Percentiles rank a stretch among this genome's conserved stretches.
phyloP scores from a whole-genome alignment of 192 early-diverging fungal species.

The Linnemannia hyalina region DNA sequence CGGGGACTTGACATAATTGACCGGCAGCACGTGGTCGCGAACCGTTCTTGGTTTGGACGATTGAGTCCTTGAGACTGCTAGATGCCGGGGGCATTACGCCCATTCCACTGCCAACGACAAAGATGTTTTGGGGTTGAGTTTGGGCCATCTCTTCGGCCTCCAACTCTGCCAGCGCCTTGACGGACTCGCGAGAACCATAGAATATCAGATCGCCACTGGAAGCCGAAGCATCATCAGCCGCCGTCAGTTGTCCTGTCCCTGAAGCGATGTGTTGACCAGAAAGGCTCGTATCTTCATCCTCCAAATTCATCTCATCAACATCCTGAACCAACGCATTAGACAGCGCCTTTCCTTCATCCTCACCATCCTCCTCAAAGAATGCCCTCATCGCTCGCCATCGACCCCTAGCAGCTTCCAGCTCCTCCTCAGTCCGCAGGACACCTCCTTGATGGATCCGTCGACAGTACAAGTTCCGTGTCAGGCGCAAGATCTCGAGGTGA shows the following conservation, averaged over 20 bases:
- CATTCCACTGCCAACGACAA: constrained; percentile 26
- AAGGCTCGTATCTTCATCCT: background rate
- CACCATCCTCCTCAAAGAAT: constrained; percentile 39
- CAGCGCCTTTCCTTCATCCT: constrained; percentile 16
- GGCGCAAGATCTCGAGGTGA: constrained; percentile 50
- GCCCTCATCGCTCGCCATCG: constrained; percentile 28
- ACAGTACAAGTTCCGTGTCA: constrained; percentile 55
- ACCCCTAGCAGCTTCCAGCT: constrained; percentile 17
- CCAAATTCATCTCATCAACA: constrained; percentile 44
- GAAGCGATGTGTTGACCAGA: background rate
- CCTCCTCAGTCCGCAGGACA: constrained; percentile 12
- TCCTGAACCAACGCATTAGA: constrained; percentile 19
- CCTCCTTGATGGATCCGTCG: constrained; percentile 35
- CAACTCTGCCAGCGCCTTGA: constrained; percentile 48
- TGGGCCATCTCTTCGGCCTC: constrained; percentile 26
- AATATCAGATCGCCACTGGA: constrained; percentile 38
- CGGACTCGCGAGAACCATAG: constrained; percentile 44
- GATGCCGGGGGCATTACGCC: constrained; percentile 17
- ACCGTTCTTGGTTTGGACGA: background rate
- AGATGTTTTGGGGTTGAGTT: constrained; percentile 14
- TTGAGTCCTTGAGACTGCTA: background rate
- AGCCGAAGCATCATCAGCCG: background rate
- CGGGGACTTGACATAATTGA: constrained; percentile 36
- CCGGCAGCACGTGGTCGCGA: background rate
- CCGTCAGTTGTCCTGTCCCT: background rate